Conservation (phyloP, 305 asterid genomes). For the Rubia balearica region DNA sequence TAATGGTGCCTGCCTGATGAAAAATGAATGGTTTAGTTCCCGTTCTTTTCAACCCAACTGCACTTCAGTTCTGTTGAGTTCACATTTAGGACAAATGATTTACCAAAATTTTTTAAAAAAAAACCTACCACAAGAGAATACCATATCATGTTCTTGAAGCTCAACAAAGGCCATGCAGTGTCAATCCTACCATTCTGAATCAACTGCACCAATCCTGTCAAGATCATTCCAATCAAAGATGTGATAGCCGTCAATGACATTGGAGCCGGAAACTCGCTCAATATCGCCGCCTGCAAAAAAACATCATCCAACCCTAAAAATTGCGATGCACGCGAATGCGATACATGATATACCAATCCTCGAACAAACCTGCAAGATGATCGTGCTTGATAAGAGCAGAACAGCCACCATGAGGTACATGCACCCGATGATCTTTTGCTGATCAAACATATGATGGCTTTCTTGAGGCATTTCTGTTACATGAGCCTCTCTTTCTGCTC, state of each 20-base stretch:
- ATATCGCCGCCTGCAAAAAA: conserved; percentile 55
- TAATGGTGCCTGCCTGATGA: conserved; percentile 56
- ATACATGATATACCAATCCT: neutral
- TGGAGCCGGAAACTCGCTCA: conserved; percentile 62
- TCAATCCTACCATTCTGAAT: conserved; percentile 35
- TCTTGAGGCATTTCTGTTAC: conserved; percentile 19
- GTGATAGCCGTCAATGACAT: conserved; percentile 63
- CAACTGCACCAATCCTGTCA: conserved; percentile 44
- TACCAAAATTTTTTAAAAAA: too few relatives aligned
- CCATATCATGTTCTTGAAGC: conserved; percentile 35
- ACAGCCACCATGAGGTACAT: conserved; percentile 64
- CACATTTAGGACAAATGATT: too few relatives aligned
- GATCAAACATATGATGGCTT: conserved; percentile 25
- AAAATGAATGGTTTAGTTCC: neutral
- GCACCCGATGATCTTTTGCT: conserved; percentile 46
- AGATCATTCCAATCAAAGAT: conserved; percentile 50
- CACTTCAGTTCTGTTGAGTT: too few relatives aligned
- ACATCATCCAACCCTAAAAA: neutral
- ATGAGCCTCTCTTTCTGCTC: conserved; percentile 16
- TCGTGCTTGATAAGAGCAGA: conserved; percentile 54
- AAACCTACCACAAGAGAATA: conserved; percentile 52
- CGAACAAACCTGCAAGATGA: conserved; percentile 53
- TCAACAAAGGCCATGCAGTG: conserved; percentile 45
- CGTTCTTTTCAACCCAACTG: too few relatives aligned
- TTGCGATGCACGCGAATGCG: neutral